These are phyloP conservation scores for Amanita rimosa DNA, from an alignment of 768 basidiomycete genomes.

Conservation along the genomic window DNA sequence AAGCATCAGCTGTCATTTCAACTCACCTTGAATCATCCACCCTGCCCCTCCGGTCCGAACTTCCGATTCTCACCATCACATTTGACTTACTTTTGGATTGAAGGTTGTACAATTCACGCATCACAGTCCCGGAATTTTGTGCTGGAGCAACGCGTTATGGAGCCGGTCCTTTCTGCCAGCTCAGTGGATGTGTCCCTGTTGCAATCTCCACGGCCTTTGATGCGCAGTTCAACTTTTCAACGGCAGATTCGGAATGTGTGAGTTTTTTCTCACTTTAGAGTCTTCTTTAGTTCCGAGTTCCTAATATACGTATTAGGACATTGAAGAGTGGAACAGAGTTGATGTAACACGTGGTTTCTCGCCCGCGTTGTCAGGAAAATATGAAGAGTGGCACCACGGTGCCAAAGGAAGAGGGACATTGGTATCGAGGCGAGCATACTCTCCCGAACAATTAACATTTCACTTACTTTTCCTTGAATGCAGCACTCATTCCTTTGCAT, in stretches of 20 bases:
- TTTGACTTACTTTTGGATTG: slow-evolving; percentile 1
- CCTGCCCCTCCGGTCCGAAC: slow-evolving; percentile 41
- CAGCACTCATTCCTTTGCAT: slow-evolving; percentile 39
- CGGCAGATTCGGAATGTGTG: slow-evolving; percentile 12
- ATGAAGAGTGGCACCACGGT: slow-evolving; percentile 25
- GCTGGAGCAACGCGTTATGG: slow-evolving; percentile 42
- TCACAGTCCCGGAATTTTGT: slow-evolving; percentile 33
- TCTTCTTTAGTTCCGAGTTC: neutral
- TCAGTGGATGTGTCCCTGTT: slow-evolving; percentile 45
- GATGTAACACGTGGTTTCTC: slow-evolving; percentile 56
- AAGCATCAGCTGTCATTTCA: slow-evolving; percentile 47
- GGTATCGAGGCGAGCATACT: slow-evolving; percentile 22
- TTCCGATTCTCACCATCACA: slow-evolving; percentile 1
- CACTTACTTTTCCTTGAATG: slow-evolving; percentile 1
- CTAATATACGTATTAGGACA: slow-evolving; percentile 3
- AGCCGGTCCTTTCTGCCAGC: slow-evolving; percentile 39
- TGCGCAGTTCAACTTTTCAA: slow-evolving; percentile 25
- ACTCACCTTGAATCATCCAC: slow-evolving; percentile 48
- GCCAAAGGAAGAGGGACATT: slow-evolving; percentile 7
- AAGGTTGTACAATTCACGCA: slow-evolving; percentile 18
- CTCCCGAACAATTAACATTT: slow-evolving; percentile 11
- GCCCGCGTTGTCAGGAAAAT: slow-evolving; percentile 19
- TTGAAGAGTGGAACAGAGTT: slow-evolving; percentile 25
- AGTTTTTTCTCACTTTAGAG: slow-evolving; percentile 6
- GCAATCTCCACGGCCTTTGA: slow-evolving; percentile 18